These are phyloP conservation scores for Hirsutella thompsonii DNA, from an alignment of 2,329 filamentous ascomycete genomes.

Conservation along the genomic window DNA sequence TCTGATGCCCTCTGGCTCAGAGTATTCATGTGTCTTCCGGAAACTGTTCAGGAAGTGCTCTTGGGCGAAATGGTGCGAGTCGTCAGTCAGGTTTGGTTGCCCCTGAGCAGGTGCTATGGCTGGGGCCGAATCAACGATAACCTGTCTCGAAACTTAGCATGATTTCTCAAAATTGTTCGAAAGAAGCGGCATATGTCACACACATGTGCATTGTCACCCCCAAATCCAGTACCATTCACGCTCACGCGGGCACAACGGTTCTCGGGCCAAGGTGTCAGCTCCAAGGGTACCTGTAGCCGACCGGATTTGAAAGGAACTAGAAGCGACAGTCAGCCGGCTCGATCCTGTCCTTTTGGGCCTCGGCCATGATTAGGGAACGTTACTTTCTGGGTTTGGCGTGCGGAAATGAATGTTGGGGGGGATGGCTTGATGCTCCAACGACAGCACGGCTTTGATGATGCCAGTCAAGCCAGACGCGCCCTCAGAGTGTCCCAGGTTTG, in stretches of 20 bases:
- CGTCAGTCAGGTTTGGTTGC: too few species aligned
- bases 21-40: too few species aligned
- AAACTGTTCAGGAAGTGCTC: too few species aligned
- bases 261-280: constrained; percentile 22
- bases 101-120: too few species aligned
- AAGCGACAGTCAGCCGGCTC: background rate
- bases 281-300: constrained; percentile 14
- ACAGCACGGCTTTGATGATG: constrained; percentile 14
- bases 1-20: too few species aligned
- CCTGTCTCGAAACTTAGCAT: too few species aligned
- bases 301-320: constrained; percentile 7
- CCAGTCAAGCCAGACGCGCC: constrained; percentile 12
- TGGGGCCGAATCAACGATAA: too few species aligned
- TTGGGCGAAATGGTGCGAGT: too few species aligned
- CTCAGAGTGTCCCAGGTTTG: constrained; percentile 17
- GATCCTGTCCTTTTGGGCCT: background rate
- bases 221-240: constrained; percentile 30
- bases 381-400: constrained; percentile 10
- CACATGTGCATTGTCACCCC: constrained; percentile 27
- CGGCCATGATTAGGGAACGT: too few species aligned
- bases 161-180: too few species aligned
- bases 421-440: constrained; percentile 12
- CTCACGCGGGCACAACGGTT: constrained; percentile 26
- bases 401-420: constrained; percentile 11
- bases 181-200: too few species aligned